phyloP scores from a whole-genome alignment of 1,284 basidiomycete species.

The Earliella scabrosa region DNA sequence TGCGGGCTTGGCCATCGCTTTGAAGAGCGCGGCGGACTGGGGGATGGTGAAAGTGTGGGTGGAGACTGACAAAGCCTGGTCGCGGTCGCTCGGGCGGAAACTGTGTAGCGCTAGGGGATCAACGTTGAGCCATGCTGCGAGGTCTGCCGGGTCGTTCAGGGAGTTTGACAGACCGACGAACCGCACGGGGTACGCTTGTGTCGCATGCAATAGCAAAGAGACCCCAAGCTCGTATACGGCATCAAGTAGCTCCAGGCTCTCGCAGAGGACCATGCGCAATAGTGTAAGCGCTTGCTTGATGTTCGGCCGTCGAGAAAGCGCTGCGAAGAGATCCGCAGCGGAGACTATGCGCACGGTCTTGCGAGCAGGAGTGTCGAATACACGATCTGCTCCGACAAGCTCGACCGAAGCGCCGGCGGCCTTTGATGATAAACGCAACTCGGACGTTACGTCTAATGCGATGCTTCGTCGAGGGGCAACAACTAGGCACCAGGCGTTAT shows the following conservation, averaged over 20 bases:
- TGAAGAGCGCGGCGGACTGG: constrained; percentile 87
- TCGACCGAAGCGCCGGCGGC: constrained; percentile 51
- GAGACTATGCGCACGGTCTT: constrained; percentile 61
- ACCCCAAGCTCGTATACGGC: constrained; percentile 84
- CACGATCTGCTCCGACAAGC: constrained; percentile 33
- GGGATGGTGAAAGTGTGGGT: constrained; percentile 87
- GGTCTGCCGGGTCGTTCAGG: constrained; percentile 79
- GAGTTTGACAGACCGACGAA: constrained; percentile 83
- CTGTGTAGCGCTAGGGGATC: constrained; percentile 69
- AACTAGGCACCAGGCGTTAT: constrained; percentile 56
- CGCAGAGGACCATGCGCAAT: constrained; percentile 77
- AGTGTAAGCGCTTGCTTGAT: constrained; percentile 37
- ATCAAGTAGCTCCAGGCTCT: constrained; percentile 88
- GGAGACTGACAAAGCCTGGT: constrained; percentile 75
- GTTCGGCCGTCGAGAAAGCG: constrained; percentile 39
- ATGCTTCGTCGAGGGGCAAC: constrained; percentile 56
- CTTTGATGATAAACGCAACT: constrained; percentile 48
- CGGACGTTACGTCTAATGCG: constrained; percentile 52
- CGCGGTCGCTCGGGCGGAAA: constrained; percentile 85
- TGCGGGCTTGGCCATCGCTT: constrained; percentile 91
- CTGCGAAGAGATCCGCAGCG: constrained; percentile 50
- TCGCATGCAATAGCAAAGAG: constrained; percentile 68
- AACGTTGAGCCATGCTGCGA: constrained; percentile 87
- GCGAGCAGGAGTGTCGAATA: constrained; percentile 39
- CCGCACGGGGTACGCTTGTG: constrained; percentile 66